phyloP scores from a whole-genome alignment of 352 stramenopile genomes.

The Peronospora farinosa region DNA sequence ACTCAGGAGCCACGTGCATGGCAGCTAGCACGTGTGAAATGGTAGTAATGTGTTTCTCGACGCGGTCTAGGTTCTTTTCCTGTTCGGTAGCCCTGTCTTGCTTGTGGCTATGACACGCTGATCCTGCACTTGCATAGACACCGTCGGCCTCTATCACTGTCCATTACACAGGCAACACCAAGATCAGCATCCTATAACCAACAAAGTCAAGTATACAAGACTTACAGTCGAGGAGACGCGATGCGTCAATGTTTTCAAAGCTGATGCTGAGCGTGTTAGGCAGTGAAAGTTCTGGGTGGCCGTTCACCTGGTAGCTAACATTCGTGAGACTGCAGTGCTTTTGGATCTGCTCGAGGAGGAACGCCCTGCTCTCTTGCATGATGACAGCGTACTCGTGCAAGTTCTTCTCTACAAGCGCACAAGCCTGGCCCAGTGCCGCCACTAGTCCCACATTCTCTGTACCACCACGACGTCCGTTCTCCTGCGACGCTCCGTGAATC shows the following conservation, averaged over 20 bases:
- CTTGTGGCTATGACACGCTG: conserved; percentile 88
- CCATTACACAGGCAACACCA: background rate
- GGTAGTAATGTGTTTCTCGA: conserved; percentile 40
- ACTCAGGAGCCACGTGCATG: conserved; percentile 87
- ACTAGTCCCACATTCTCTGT: conserved; percentile 96
- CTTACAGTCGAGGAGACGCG: conserved; percentile 76
- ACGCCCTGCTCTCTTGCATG: conserved; percentile 58
- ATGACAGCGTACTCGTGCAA: conserved; percentile 64
- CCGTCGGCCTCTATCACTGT: conserved; percentile 69
- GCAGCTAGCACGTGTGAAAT: conserved; percentile 89
- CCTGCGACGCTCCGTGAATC: conserved; percentile 89
- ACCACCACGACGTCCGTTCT: conserved; percentile 88
- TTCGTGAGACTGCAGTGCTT: conserved; percentile 36
- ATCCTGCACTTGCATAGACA: conserved; percentile 89
- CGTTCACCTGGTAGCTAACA: conserved; percentile 78
- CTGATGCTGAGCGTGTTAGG: conserved; percentile 96
- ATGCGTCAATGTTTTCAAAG: conserved; percentile 81
- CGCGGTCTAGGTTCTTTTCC: conserved; percentile 7
- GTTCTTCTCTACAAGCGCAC: conserved; percentile 52
- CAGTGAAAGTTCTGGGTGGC: conserved; percentile 73
- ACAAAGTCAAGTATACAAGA: background rate
- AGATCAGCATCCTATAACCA: background rate
- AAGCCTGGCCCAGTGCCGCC: conserved; percentile 89
- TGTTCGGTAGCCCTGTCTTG: conserved; percentile 22
- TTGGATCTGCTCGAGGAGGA: conserved; percentile 49